Evolutionary conservation across 768 basidiomycete genomes (phyloP), one percentile per base, ranked within the genome.

Genomic region (Cubamyces sp.): DNA sequence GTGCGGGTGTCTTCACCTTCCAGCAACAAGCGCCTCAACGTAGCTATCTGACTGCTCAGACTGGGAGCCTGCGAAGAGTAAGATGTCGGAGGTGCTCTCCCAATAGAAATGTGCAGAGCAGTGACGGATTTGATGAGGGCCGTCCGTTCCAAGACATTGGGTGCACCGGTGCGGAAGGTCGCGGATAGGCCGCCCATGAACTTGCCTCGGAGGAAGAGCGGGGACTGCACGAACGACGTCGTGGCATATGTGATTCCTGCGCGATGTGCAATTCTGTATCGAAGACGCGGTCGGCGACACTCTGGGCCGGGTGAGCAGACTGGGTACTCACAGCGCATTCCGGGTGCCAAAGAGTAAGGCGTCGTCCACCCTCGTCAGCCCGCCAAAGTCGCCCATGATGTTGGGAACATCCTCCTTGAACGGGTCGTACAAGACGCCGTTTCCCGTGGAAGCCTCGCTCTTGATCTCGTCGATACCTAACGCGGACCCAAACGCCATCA

Each of bases 31-130:
- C 81, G 77, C 1, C 94, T 82, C 47, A 97, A 76, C 4, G 85
- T 78, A 15, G 87, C 88, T 62, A 96, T 87, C 66, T 94, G 86
- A n/a, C 87, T 90, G 74, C 93, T 93, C 30, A 93, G 80, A 62
- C 91, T 90, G 9, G 48, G 41, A 43, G 57, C 57, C 16, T 42
- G 37, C 7, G 64, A 51, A 37, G 39, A 28, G 8, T 50, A 79
- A 19, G 54, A 60, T 3, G 39, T 15, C 39, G 37, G 69, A 54
- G 66, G 79, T 54, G 65, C 76, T 46, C 66, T 66, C 21, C 64
- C 60, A 34, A 84, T 66, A 5, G 68, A 60, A 60, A 84, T 67
- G 57, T 84, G 82, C 15, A 86, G 68, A 0, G 82, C 83, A 0
- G 75, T 77, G 18, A 76, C 68, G 12, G 77, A 72, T 63, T 82